Evolutionary conservation across 805 yeast genomes (phyloP).

Genomic region (Metschnikowia gelsemii): DNA sequence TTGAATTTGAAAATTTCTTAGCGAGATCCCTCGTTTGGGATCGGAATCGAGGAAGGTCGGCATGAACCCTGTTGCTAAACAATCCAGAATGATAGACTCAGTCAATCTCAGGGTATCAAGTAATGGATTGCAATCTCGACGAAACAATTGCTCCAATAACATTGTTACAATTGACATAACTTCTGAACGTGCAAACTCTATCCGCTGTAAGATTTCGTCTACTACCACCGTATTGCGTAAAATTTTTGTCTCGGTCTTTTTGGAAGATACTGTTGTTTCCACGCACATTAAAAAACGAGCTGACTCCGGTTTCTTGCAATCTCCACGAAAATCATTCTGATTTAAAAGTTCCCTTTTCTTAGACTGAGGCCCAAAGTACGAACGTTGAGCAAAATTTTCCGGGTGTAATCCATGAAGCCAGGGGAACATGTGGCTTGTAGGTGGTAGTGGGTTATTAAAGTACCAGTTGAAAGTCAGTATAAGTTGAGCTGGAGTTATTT

Average conservation of each 20-base stretch:
- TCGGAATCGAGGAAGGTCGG: conserved; percentile 61
- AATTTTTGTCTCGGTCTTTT: conserved; percentile 17
- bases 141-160: conserved; percentile 10
- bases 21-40: conserved; percentile 69
- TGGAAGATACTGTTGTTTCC: conserved; percentile 5
- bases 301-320: conserved; percentile 23
- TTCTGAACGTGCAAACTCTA: conserved; percentile 43
- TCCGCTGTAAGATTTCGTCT: conserved; percentile 51
- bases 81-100: conserved; percentile 41
- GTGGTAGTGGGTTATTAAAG: conserved; percentile 50
- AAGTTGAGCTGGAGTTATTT: conserved; percentile 9
- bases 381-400: conserved; percentile 53
- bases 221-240: conserved; percentile 56
- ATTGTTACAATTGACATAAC: conserved; percentile 9
- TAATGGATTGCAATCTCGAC: conserved; percentile 1
- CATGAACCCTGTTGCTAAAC: conserved; percentile 40
- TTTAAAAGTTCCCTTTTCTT: background rate
- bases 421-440: conserved; percentile 72
- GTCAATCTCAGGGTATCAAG: conserved; percentile 12
- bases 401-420: conserved; percentile 83
- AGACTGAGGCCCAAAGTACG: conserved; percentile 35
- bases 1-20: conserved; percentile 85
- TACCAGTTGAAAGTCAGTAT: conserved; percentile 35
- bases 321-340: background rate
- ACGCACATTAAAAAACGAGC: conserved; percentile 44